phyloP scores from a whole-genome alignment of 2,329 filamentous ascomycete genomes.

The Calonectria crousiana region DNA sequence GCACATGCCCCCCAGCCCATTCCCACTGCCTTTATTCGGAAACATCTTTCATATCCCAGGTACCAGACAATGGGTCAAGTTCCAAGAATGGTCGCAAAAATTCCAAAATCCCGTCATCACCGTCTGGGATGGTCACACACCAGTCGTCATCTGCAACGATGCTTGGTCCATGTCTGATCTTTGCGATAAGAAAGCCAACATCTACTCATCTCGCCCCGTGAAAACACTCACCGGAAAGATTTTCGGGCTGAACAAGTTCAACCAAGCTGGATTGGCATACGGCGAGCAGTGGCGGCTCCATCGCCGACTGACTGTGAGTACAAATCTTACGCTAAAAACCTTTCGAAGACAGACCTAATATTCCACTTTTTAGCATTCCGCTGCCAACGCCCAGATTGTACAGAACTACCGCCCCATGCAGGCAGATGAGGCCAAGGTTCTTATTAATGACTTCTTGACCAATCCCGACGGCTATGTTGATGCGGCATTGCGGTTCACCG shows the following conservation, averaged over 20 bases:
- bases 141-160: constrained; percentile 22
- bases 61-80: constrained; percentile 17
- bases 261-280: constrained; percentile 20
- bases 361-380: background rate
- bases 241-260: constrained; percentile 24
- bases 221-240: constrained; percentile 22
- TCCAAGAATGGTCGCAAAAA: constrained; percentile 21
- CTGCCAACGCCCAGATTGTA: constrained; percentile 18
- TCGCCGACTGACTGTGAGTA: constrained; percentile 17
- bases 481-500: constrained; percentile 16
- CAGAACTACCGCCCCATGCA: constrained; percentile 18
- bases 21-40: constrained; percentile 15
- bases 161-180: constrained; percentile 26
- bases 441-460: constrained; percentile 9
- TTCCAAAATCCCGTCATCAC: constrained; percentile 22
- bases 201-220: constrained; percentile 21
- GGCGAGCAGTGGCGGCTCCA: constrained; percentile 20
- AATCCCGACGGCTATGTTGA: constrained; percentile 10
- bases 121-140: constrained; percentile 21
- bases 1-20: constrained; percentile 13
- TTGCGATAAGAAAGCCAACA: constrained; percentile 22
- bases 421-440: constrained; percentile 14
- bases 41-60: constrained; percentile 19
- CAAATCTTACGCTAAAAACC: background rate
- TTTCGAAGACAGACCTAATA: background rate